phyloP scores from a whole-genome alignment of 1,139 yeast species.

The Saccharomyces hybrid region DNA sequence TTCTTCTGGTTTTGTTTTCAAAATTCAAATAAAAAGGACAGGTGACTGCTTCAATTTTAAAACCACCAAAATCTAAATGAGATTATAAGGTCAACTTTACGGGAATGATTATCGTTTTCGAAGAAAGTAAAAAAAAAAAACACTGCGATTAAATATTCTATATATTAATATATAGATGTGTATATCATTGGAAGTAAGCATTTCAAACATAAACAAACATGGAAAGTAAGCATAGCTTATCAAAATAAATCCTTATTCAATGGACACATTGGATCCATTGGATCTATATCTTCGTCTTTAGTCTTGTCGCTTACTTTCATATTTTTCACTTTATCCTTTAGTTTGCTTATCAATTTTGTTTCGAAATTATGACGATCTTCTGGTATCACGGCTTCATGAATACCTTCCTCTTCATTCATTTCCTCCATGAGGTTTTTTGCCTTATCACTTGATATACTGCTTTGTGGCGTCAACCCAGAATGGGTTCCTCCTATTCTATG shows the following conservation, averaged over 20 bases:
- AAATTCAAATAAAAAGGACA: conserved; percentile 43
- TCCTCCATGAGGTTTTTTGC: conserved; percentile 10
- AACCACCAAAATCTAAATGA: background rate
- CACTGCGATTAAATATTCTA: background rate
- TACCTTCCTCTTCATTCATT: background rate
- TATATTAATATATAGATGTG: background rate
- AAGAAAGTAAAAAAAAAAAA: background rate
- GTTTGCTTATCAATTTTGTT: conserved; percentile 14
- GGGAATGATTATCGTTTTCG: too few species aligned
- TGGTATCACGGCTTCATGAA: background rate
- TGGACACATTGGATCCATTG: background rate
- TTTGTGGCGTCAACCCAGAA: conserved; percentile 22
- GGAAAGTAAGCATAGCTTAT: background rate
- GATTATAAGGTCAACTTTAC: too few species aligned
- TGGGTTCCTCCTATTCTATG: conserved; percentile 24
- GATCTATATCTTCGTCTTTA: background rate
- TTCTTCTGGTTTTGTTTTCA: conserved; percentile 76
- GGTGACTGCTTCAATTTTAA: background rate
- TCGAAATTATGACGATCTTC: conserved; percentile 16
- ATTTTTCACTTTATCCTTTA: conserved; percentile 19
- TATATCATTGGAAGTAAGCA: background rate
- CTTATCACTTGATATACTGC: conserved; percentile 16
- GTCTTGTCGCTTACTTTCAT: conserved; percentile 9
- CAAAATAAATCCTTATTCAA: background rate
- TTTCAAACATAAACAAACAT: background rate